A percentile compares a stretch with the other conserved stretches of the same genome.
Conservation (phyloP, 306 rosid genomes). For the Acacia crassicarpa region DNA sequence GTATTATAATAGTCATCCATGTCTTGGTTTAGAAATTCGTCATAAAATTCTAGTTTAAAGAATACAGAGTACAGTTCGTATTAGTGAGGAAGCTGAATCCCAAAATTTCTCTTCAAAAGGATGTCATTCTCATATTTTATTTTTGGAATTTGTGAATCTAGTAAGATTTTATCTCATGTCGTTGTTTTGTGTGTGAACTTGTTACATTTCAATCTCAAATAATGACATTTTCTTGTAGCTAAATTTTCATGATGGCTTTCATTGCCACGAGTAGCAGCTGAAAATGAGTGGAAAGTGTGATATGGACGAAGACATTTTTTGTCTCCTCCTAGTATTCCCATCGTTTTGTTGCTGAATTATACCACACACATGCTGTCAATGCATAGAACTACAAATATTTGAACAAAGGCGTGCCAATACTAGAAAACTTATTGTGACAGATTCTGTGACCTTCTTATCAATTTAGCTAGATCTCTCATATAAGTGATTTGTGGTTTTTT, state of each 20-base stretch:
- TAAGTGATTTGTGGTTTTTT: not conserved
- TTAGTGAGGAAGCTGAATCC: not conserved
- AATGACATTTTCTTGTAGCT: not conserved
- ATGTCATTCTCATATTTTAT: not conserved
- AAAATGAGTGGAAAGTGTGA: not conserved
- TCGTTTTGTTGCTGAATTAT: not conserved
- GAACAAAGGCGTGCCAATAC: not conserved
- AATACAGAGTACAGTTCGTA: not conserved
- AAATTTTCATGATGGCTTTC: not conserved
- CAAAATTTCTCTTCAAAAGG: not conserved
- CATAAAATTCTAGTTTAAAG: not conserved
- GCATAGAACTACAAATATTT: not conserved
- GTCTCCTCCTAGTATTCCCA: not conserved
- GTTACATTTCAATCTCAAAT: not conserved
- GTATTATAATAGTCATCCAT: slow-evolving; percentile 10
- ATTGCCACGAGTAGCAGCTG: no score
- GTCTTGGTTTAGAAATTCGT: not conserved
- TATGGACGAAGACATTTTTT: not conserved
- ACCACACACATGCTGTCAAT: not conserved
- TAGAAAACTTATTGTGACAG: not conserved
- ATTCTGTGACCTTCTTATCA: not conserved
- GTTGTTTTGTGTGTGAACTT: not conserved
- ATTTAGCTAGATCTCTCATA: not conserved
- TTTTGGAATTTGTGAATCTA: not conserved
- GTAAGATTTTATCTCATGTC: not conserved